Evolutionary conservation across 2,329 filamentous ascomycete species (phyloP), one percentile per base, ranked within the genome.

Genomic region (Stachybotrys chartarum): DNA sequence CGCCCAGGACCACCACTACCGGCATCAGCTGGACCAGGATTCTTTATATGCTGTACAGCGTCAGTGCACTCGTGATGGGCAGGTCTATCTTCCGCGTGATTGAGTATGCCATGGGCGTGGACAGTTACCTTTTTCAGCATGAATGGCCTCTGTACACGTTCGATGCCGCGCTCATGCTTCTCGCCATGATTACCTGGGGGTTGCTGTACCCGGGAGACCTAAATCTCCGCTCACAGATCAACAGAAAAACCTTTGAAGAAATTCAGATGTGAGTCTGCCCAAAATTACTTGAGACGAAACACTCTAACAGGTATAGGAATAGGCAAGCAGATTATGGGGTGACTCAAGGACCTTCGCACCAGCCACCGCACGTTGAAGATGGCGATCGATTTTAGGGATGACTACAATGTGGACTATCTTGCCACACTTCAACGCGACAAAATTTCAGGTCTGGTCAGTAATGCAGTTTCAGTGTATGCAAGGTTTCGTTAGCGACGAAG

Each of bases 131-230:
- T 11, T 54, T 54, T 24, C 46, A 44, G 42, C 39, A 54, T 10
- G 52, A 54, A 17, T 54, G 52, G 52, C 52, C 52, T 8, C 16
- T 46, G 16, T 54, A 54, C 18, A 11, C 42, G 7, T 46, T 54
- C 30, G 52, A 54, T 18, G 52, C n/a, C 7, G 52, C 17, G 7
- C 44, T 46, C 11, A 54, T 54, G 52, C 52, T 54, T 5, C 8
- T 48, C 5, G 24, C 52, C 8, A 30, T 54, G 16, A 17, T 54
- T 1, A 44, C 55, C 8, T 46, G 59, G 39, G 56, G 59, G 17
- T 53, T 66, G 1, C 57, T 64, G 14, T 54, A 55, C 17, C 52
- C 52, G 17, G 49, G 24, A 32, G 24, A 51, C 11, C 16, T 51
- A 30, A 31, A 8, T 35, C 16, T 8, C 24, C 24, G 16, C 8